Evolutionary conservation across 495 filamentous ascomycete genomes (phyloP), one percentile per base, ranked within the genome.

Genomic region (Penicillium egyptiacum): DNA sequence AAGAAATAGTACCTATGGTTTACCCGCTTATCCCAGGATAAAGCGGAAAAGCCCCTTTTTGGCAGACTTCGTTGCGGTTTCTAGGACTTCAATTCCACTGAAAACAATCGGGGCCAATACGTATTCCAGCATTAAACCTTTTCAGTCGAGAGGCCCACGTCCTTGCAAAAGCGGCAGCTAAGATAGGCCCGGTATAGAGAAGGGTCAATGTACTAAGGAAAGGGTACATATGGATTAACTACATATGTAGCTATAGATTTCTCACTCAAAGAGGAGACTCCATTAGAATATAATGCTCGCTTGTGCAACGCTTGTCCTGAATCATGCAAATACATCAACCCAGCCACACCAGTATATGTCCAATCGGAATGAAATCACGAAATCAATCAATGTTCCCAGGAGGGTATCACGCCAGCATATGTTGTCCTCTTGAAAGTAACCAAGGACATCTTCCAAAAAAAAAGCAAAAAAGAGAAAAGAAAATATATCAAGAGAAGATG

Each of bases 401-500:
- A 17, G 47, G 45, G 45, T 53, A 47, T 53, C 48, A 52, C 48
- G 37, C 50, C 44, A 33, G n/a, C 22, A 40, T 53, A 46, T 52
- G 49, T 30, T 52, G 49, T 30, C 12, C 22, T 26, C 55, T 44
- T 47, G 25, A 39, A 33, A 37, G 16, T 31, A 52, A 12, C 17
- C 20, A 20, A 42, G 16, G 14, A 44, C 30, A 31, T 28, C 28
- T 22, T 20, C 50, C 41, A 25, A 25, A 28, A 30, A 30, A 19
- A 47, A 56, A 17, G 7, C 22, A 30, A 19, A 47, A 56, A 17
- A 8, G 22, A 16, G 16, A 26, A 50, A 41, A 31, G 14, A 33
- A 50, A 58, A 19, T 40, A 26, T 20, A 50, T 50, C 31, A 55
- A 55, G 53, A 47, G 62, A 81, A 81, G 45, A 78, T 64, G 11